Evolutionary conservation across 768 basidiomycete species (phyloP).

Genomic region (Chalciporus sphaerocephalus): DNA sequence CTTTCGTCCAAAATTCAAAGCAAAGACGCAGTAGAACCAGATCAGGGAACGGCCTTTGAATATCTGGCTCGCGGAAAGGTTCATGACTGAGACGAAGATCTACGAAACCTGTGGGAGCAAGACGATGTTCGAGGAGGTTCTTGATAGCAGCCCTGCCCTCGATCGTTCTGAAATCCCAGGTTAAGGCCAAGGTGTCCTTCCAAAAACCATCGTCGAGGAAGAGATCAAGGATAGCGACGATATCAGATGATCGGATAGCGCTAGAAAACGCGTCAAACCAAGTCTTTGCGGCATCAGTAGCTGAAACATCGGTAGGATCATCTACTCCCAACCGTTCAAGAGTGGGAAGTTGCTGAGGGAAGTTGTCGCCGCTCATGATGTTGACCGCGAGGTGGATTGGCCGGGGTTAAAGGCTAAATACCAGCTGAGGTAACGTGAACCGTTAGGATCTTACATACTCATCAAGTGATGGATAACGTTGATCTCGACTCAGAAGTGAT

Average conservation of each 20-base stretch:
- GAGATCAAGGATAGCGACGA: slow-evolving; percentile 20
- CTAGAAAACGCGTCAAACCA: slow-evolving; percentile 26
- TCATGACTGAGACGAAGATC: slow-evolving; percentile 19
- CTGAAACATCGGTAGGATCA: slow-evolving; percentile 18
- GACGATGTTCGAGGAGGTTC: slow-evolving; percentile 38
- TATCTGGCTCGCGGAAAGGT: slow-evolving; percentile 23
- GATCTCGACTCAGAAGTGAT: neutral
- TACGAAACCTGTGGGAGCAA: slow-evolving; percentile 23
- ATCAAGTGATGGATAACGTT: neutral
- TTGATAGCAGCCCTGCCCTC: slow-evolving; percentile 36
- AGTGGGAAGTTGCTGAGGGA: slow-evolving; percentile 28
- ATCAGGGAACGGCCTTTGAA: slow-evolving; percentile 47
- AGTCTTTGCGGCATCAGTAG: slow-evolving; percentile 18
- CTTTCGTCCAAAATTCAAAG: slow-evolving; percentile 50
- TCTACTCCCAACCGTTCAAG: slow-evolving; percentile 25
- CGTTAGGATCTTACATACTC: neutral
- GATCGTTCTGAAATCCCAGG: slow-evolving; percentile 54
- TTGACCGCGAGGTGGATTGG: neutral
- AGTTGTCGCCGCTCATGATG: slow-evolving; percentile 17
- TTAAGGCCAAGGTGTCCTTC: slow-evolving; percentile 51
- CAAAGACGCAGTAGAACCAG: slow-evolving; percentile 52
- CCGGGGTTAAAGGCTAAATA: neutral
- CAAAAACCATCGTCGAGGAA: slow-evolving; percentile 37
- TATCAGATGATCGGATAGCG: slow-evolving; percentile 18
- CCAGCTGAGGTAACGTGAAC: neutral